Evolutionary conservation across 2,329 filamentous ascomycete species (phyloP).

Genomic region (Diaporthe longicolla): DNA sequence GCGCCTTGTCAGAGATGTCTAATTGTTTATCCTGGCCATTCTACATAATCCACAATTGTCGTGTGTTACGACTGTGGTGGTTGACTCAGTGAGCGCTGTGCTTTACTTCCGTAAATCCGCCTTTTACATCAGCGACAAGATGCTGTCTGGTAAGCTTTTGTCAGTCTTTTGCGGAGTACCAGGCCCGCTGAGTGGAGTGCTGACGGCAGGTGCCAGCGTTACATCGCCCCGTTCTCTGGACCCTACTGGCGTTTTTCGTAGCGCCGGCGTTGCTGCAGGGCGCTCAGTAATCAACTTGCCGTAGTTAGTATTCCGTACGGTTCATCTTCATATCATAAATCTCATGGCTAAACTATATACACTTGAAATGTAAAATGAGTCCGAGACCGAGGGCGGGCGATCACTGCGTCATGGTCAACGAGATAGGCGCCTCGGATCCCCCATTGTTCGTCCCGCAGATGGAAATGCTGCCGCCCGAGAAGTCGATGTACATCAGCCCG

Average conservation of each 20-base stretch:
- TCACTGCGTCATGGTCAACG: conserved; percentile 24
- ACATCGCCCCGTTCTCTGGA: background rate
- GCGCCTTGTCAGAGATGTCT: conserved; percentile 27
- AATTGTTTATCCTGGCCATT: conserved; percentile 7
- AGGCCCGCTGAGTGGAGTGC: background rate
- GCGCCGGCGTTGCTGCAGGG: background rate
- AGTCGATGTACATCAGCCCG: conserved; percentile 17
- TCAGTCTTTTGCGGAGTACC: conserved; percentile 14
- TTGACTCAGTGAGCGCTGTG: background rate
- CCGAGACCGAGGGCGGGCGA: background rate
- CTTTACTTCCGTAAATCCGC: conserved; percentile 14
- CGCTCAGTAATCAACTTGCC: conserved; percentile 13
- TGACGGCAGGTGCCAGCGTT: conserved; percentile 10
- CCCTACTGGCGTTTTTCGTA: background rate
- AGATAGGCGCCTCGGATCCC: conserved; percentile 3
- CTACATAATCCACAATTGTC: background rate
- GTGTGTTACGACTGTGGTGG: background rate
- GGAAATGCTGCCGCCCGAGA: conserved; percentile 11
- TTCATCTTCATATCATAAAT: background rate
- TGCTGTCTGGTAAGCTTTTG: conserved; percentile 3
- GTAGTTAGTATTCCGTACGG: background rate
- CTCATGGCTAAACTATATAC: background rate
- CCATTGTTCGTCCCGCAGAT: conserved; percentile 27
- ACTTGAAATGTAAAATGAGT: background rate
- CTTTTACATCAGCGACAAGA: background rate